Conservation (phyloP, 305 asterid species). For the Rubia peregrina region DNA sequence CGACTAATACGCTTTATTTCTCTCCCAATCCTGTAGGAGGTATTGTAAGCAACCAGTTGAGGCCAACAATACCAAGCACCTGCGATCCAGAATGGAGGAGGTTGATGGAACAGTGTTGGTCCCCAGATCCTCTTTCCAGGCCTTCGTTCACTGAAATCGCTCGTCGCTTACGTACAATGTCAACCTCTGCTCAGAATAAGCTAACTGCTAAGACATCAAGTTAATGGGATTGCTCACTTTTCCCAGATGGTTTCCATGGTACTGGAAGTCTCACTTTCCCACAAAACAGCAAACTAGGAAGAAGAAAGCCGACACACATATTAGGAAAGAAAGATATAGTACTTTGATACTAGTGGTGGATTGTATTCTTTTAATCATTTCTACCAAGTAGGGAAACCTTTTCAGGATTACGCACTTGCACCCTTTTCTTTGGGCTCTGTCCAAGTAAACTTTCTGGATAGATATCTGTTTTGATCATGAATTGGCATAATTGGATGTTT, state of each 20-base stretch:
- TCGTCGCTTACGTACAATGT: slow-evolving; percentile 31
- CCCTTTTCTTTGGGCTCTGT: background rate
- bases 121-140: slow-evolving; percentile 26
- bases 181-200: slow-evolving; percentile 39
- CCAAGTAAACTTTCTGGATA: background rate
- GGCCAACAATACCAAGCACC: slow-evolving; percentile 29
- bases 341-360: background rate
- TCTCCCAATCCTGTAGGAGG: slow-evolving; percentile 22
- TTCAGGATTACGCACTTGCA: background rate
- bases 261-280: background rate
- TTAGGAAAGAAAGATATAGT: slow-evolving; percentile 1
- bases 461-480: background rate
- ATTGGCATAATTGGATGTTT: background rate
- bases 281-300: background rate
- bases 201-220: slow-evolving; percentile 21
- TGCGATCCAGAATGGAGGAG: slow-evolving; percentile 30
- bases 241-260: background rate
- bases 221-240: slow-evolving; percentile 16
- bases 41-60: slow-evolving; percentile 28
- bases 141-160: slow-evolving; percentile 31
- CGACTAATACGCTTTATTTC: background rate
- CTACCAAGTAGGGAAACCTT: background rate
- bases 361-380: slow-evolving; percentile 1
- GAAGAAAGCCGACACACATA: background rate
- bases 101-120: slow-evolving; percentile 31